Evolutionary conservation across 176 grass and related monocot species (phyloP).

Genomic region (Aechmea fasciata): DNA sequence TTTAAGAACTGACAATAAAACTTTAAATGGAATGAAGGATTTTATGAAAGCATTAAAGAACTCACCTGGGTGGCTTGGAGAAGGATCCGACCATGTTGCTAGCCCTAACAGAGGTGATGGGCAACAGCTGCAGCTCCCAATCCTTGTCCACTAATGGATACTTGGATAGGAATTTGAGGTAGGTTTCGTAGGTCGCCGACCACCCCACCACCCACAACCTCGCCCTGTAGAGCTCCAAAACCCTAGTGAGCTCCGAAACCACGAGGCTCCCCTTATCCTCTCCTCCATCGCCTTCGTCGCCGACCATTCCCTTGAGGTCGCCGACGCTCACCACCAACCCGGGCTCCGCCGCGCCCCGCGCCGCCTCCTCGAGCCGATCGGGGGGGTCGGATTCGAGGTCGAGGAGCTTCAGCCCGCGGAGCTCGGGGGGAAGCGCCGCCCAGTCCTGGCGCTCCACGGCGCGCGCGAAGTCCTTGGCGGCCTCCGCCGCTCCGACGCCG

Average conservation of each 20-base stretch:
- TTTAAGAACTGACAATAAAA: neutral
- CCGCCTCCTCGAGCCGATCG: slow-evolving; percentile 27
- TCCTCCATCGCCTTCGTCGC: slow-evolving; percentile 15
- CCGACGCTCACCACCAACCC: slow-evolving; percentile 62
- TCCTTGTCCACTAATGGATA: slow-evolving; percentile 90
- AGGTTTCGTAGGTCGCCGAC: slow-evolving; percentile 81
- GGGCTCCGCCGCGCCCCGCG: slow-evolving; percentile 17
- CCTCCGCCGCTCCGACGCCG: slow-evolving; percentile 59
- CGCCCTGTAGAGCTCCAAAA: slow-evolving; percentile 47
- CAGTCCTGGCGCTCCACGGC: slow-evolving; percentile 40
- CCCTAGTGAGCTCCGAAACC: slow-evolving; percentile 63
- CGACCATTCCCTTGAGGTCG: slow-evolving; percentile 61
- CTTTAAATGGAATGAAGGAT: neutral
- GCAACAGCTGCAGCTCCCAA: slow-evolving; percentile 87
- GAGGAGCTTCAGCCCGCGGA: slow-evolving; percentile 25
- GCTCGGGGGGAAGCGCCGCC: slow-evolving; percentile 21
- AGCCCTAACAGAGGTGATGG: slow-evolving; percentile 44
- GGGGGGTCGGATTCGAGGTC: slow-evolving; percentile 20
- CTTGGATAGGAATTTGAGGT: slow-evolving; percentile 84
- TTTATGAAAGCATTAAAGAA: neutral
- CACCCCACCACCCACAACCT: slow-evolving; percentile 76
- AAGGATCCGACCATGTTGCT: slow-evolving; percentile 18
- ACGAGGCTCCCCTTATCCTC: slow-evolving; percentile 32
- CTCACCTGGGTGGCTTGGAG: slow-evolving; percentile 48
- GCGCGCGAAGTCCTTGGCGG: slow-evolving; percentile 34